Evolutionary conservation across 108 stramenopile species (phyloP), one percentile per base, ranked within the genome.

Genomic region (Skeletonema costatum): DNA sequence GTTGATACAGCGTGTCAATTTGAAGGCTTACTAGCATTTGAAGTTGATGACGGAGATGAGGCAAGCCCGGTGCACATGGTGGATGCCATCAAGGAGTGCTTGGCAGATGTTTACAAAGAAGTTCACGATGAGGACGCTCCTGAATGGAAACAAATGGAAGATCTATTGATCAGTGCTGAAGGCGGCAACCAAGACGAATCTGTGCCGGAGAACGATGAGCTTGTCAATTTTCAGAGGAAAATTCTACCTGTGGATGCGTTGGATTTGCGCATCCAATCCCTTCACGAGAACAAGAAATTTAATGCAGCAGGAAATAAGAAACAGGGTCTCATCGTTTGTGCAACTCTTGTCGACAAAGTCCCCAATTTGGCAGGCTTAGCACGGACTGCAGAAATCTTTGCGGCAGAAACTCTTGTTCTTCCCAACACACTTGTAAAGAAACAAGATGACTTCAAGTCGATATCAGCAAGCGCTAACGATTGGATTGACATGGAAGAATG

Each of bases 401-500:
- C 93, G 10, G 92, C 89, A 2, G 86, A 90, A 39, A 68, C 70
- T 2, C 84, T 97, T 0, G 88, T 97, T 4, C 71, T 97, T 19
- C 92, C 94, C 10, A 93, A 97, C 74, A 66, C 80, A 13, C 60
- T 75, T 2, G 88, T 93, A n/a, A 66, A 64, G 6, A 86, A 87
- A 53, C 93, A 91, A 90, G 93, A 96, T 66, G 91, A 95, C 51
- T 97, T 97, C 76, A 92, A 95, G 75, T 81, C 81, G 4, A 87
- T 95, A 21, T 86, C 88, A 72, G 97, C 94, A 21, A 89, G 89
- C 42, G 97, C 94, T 19, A 91, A 81, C 16, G 90, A 92, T 58
- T 97, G 97, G 97, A 92, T 97, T 66, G 86, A 91, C 11, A 94
- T 95, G 68, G 90, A 94, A 68, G 93, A 94, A 74, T 91, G 91